phyloP scores from a whole-genome alignment of 139 green algal genomes.

The Pseudopediastrum boryanum region DNA sequence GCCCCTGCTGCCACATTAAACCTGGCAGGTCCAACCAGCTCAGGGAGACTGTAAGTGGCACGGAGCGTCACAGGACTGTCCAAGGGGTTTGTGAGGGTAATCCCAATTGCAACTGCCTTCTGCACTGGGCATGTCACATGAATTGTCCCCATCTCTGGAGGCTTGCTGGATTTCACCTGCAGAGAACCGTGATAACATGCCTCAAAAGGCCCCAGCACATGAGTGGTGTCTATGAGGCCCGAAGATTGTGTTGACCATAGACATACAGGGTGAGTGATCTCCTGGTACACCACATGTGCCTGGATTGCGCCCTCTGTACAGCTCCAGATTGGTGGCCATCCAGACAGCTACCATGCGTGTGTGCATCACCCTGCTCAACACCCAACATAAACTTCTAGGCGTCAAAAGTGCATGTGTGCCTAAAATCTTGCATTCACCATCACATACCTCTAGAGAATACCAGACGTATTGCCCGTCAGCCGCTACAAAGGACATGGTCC shows the following conservation, averaged over 20 bases:
- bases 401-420: too few species aligned
- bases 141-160: constrained; percentile 60
- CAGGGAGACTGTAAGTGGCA: constrained; percentile 44
- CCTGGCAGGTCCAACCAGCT: constrained; percentile 51
- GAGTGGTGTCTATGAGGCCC: too few species aligned
- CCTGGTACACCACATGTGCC: too few species aligned
- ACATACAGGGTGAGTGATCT: too few species aligned
- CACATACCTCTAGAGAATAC: constrained; percentile 66
- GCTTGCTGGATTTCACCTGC: constrained; percentile 47
- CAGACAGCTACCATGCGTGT: too few species aligned
- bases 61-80: constrained; percentile 47
- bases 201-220: too few species aligned
- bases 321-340: too few species aligned
- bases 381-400: too few species aligned
- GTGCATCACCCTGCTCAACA: too few species aligned
- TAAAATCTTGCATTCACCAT: too few species aligned
- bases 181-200: neutral
- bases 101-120: constrained; percentile 39
- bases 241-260: too few species aligned
- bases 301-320: too few species aligned
- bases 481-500: constrained; percentile 67
- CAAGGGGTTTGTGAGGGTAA: constrained; percentile 59
- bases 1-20: constrained; percentile 33
- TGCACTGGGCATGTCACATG: constrained; percentile 54
- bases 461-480: constrained; percentile 70